Conservation (phyloP, 208 protist genomes). For the Acanthamoeba polyphaga region DNA sequence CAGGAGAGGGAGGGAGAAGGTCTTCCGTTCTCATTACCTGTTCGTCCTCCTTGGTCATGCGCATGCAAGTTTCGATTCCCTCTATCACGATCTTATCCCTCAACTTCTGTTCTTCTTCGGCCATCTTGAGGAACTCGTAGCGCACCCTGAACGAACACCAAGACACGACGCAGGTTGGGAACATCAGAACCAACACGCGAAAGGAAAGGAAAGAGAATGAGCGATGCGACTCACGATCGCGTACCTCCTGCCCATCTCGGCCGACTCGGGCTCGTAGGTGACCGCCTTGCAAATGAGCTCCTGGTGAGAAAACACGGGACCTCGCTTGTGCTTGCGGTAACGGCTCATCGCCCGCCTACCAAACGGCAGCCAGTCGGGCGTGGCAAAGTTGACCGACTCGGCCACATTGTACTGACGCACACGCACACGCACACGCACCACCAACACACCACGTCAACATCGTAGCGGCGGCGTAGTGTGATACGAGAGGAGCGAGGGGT, state of each 20-base stretch:
- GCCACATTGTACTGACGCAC: slow-evolving; percentile 88
- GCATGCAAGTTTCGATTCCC: slow-evolving; percentile 64
- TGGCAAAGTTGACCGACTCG: slow-evolving; percentile 90
- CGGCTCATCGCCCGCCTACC: slow-evolving; percentile 74
- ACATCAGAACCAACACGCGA: neutral
- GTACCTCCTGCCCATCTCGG: slow-evolving; percentile 64
- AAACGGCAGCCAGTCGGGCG: slow-evolving; percentile 86
- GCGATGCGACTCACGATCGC: neutral
- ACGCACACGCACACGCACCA: neutral
- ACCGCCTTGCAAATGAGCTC: slow-evolving; percentile 75
- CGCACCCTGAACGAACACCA: neutral
- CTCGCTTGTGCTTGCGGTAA: slow-evolving; percentile 51
- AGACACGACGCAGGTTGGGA: neutral
- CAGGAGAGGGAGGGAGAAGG: neutral
- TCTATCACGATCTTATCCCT: slow-evolving; percentile 69
- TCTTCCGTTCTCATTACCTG: neutral
- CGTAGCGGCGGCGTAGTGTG: neutral
- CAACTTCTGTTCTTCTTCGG: slow-evolving; percentile 70
- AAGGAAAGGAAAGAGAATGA: neutral
- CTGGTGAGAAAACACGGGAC: slow-evolving; percentile 74
- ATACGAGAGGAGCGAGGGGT: neutral
- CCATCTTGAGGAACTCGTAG: slow-evolving; percentile 63
- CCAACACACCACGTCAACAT: neutral
- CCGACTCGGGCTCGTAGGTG: slow-evolving; percentile 65
- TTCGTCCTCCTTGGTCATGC: slow-evolving; percentile 66